Conservation (phyloP, 768 basidiomycete genomes). For the Collybia nuda region DNA sequence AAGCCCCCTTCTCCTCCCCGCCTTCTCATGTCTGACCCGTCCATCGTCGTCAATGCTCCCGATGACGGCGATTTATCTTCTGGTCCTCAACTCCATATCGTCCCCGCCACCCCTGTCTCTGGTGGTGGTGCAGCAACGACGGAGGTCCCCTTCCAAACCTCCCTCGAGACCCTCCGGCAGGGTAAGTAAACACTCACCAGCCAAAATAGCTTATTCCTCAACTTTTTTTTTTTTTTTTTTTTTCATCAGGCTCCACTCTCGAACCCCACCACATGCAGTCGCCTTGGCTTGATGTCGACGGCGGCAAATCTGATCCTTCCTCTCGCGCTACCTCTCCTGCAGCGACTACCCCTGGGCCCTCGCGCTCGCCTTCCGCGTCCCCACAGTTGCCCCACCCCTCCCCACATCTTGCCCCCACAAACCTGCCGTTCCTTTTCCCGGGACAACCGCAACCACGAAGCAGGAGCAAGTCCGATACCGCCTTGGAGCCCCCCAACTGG, state of each 20-base stretch:
- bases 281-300: constrained; percentile 12
- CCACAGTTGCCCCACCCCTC: constrained; percentile 9
- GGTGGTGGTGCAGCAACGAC: constrained; percentile 45
- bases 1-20: constrained; percentile 59
- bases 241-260: background rate
- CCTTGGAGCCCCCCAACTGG: constrained; percentile 57
- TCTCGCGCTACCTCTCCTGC: constrained; percentile 19
- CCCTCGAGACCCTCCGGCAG: constrained; percentile 28
- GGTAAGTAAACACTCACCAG: background rate
- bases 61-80: constrained; percentile 50
- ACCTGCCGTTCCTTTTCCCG: constrained; percentile 27
- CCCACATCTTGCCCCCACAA: constrained; percentile 1
- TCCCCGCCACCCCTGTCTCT: constrained; percentile 79
- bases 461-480: constrained; percentile 62
- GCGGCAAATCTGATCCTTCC: constrained; percentile 11
- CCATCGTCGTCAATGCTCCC: constrained; percentile 58
- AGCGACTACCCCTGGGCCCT: constrained; percentile 25
- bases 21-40: constrained; percentile 53
- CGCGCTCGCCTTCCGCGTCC: constrained; percentile 20
- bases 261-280: too few relatives aligned
- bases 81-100: constrained; percentile 73
- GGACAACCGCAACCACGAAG: constrained; percentile 32
- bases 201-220: background rate
- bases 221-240: too few relatives aligned
- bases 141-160: constrained; percentile 48